Evolutionary conservation across 768 basidiomycete species (phyloP), one percentile per base, ranked within the genome.

Genomic region (Suillus lakei): DNA sequence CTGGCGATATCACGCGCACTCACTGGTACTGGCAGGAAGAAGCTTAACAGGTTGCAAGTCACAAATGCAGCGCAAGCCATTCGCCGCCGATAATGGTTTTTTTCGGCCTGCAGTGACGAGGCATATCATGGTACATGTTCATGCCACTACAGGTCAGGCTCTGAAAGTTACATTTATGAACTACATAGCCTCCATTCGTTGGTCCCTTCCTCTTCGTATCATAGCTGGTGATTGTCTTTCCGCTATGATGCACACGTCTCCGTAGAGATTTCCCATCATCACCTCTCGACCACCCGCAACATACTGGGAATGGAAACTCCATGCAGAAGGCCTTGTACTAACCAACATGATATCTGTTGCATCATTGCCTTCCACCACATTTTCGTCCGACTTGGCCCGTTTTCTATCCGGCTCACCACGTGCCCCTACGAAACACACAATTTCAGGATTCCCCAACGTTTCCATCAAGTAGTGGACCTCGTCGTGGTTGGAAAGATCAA

Each of bases 181-280:
- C 8, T 56, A 56, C 38, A 34, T 36, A 36, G 54, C n/a, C n/a
- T 23, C 12, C 7, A 8, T 56, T 56, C 55, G 9, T 23, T 16
- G 36, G 8, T 7, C n/a, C 54, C 6, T 36, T 55, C 13, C 15
- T 36, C n/a, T n/a, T 36, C 32, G 9, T 61, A 28, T 15, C 26
- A 28, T 55, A 8, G 26, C 26, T 18, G n/a, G 7, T 28, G 39
- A 26, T 8, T 2, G 53, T 60, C 55, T 61, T 34, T 61, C 53
- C 5, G 26, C 58, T 28, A 61, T 60, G 54, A 60, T 61, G 54
- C 61, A 61, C 21, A 18, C 53, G 32, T 61, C 61, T 53, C 58
- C 58, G 18, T 59, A 59, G 10, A 59, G 38, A 12, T 41, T 28
- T 7, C 58, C 58, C 58, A 59, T 59, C 58, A 41, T 59, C 23